Evolutionary conservation across 306 rosid genomes (phyloP), one percentile per base, ranked within the genome.

Genomic region (Alnus rubra): DNA sequence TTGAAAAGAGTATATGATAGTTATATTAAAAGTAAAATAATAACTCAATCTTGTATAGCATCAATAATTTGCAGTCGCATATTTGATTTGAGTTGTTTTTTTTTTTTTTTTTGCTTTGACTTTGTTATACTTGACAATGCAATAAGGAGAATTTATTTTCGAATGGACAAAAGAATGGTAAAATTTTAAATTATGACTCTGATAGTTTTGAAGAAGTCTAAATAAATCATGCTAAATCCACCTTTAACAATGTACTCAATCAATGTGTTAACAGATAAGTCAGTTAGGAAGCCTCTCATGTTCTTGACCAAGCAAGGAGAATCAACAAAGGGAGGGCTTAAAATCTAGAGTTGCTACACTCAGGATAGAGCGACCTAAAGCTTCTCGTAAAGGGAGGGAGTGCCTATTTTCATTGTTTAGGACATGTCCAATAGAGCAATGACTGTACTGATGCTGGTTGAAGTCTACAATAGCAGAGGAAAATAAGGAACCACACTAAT

Each of bases 11-110:
- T 33, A 9, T 52, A 44, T 55, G 68, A 67, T 65, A 53, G 54
- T 76, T 30, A 55, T 63, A 76, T 74, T 64, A 71, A 47, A 39
- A 55, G 55, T 48, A 65, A 60, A 62, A 74, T 69, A 50, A 60
- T 33, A n/a, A n/a, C 72, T 72, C 80, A 80, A 73, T 23, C 55
- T 48, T 69, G 69, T 79, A 71, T 42, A 50, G 74, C n/a, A 44
- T 71, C 71, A 9, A 18, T 8, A 23, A 13, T 75, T 45, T 72
- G 82, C 68, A 35, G 59, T 64, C 39, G 5, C 65, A 56, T 70
- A 23, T 74, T 79, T 78, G 67, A 53, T 16, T 74, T 52, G 69
- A 76, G 19, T 33, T 77, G 74, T 68, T 19, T 52, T 7, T 19
- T 0, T 52, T 77, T 7, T 69, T 10, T 47, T 1, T 73, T 11